Evolutionary conservation across 2,329 filamentous ascomycete species (phyloP), one percentile per base, ranked within the genome.

Genomic region (Diaporthe ilicicola): DNA sequence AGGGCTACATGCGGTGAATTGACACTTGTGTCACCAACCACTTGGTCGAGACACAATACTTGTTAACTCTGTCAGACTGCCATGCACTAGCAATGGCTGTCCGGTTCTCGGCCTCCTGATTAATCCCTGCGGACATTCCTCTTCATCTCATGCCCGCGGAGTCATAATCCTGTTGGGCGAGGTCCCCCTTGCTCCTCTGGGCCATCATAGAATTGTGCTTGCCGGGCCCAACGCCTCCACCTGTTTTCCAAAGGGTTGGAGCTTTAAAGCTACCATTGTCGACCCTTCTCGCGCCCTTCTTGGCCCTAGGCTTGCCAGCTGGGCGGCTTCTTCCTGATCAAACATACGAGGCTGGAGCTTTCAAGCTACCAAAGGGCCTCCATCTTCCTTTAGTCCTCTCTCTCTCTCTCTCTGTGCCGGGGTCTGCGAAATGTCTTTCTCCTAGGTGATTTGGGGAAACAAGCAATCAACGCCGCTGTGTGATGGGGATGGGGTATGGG

Each of bases 281-380:
- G 82, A 84, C 82, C 82, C 81, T 82, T 78, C 9, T 32, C 27
- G 17, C 74, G 74, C 76, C 74, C 75, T 71, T 75, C 75, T 72
- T 75, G 75, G 72, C 77, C 75, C 70, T 73, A 67, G 73, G 75
- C 68, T 76, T 72, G 73, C 70, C 72, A 61, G 50, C 64, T 61
- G 51, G 34, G 56, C 56, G 69, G 68, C 24, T 50, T 65, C 61
- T 48, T 44, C 54, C 55, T 68, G 48, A 62, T 70, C 68, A 62
- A 68, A 79, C 75, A 76, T 78, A 17, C 29, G 79, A 86, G 87
- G 86, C 86, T 89, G 87, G 87, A 88, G 87, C 87, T 89, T 89
- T 89, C 82, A 89, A 89, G 88, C 87, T 86, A 89, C 86, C 88
- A 89, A 84, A 84, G 82, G 84, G 80, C 87, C 85, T 85, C 78